Evolutionary conservation across 257 asterid genomes (phyloP), one percentile per base, ranked within the genome.

Genomic region (Ilex aquifolium): DNA sequence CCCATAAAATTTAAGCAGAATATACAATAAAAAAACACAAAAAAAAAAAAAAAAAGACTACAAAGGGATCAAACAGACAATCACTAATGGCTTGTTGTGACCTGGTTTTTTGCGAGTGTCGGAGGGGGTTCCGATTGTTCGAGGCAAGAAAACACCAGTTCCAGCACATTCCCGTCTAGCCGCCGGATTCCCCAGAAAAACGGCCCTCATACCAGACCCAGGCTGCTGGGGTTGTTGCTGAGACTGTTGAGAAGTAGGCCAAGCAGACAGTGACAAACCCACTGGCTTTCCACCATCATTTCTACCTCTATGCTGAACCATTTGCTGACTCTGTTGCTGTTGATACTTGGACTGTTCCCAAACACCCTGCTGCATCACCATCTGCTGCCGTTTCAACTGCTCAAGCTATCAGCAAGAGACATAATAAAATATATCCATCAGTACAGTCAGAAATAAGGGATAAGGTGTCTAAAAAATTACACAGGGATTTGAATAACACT

Each of bases 101-200:
- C 92, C 95, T 66, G 76, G 62, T 63, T 90, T 85, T 69, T 65
- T 76, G 56, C 79, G 77, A 6, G 66, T 50, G 17, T 71, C 82
- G 16, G 75, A 9, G 0, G 78, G 78, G 42, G 85, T n/a, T 27
- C 75, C 78, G 30, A 44, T 49, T 65, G 78, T 59, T 52, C 88
- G 74, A 13, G 97, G 97, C 65, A 90, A 68, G 59, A 90, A 90
- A 59, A 90, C 97, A 2, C 95, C 97, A 2, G 97, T 90, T 21
- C 97, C 97, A 1, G 81, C 75, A 13, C 95, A 77, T 68, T 80
- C 92, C 21, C 74, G 82, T 50, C 65, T 83, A 0, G 68, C 64
- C 6, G 65, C 79, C 17, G 77, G 59, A 60, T 83, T 87, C 0
- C 81, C 81, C 0, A 72, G 74, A 54, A 73, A 81, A 48, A 71